These are phyloP conservation scores for Aspergillus cejpii DNA, from an alignment of 2,329 filamentous ascomycete genomes.

Conservation along the genomic window DNA sequence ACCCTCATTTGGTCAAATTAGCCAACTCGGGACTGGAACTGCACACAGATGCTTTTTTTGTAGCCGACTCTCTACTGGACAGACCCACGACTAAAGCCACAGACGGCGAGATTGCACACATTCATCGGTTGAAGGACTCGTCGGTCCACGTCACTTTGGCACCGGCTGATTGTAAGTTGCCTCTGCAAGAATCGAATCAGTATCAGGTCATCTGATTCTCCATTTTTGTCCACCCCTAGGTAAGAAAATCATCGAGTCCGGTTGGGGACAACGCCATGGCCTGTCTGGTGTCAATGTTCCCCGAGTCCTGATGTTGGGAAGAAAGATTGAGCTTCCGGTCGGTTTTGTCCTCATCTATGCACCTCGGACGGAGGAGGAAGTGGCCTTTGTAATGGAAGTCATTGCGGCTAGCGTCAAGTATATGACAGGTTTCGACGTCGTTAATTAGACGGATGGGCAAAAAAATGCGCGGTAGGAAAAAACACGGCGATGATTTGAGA, in stretches of 20 bases:
- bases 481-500: not conserved
- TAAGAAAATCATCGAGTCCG: conserved; percentile 61
- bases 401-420: conserved; percentile 30
- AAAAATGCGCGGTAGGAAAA: not conserved
- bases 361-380: conserved; percentile 28
- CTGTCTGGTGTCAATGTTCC: conserved; percentile 52
- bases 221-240: conserved; percentile 14
- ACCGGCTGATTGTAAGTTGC: conserved; percentile 59
- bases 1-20: conserved; percentile 25
- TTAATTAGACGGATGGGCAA: conserved; percentile 7
- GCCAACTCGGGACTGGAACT: conserved; percentile 21
- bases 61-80: conserved; percentile 18
- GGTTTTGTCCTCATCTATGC: conserved; percentile 34
- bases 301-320: conserved; percentile 47
- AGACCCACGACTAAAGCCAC: conserved; percentile 15
- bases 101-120: conserved; percentile 70
- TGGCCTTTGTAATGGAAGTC: conserved; percentile 28
- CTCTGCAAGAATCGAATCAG: not conserved
- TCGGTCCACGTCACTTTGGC: conserved; percentile 73
- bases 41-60: conserved; percentile 24
- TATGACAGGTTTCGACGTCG: conserved; percentile 23
- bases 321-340: conserved; percentile 13
- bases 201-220: too few species aligned
- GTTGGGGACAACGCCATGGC: conserved; percentile 67
- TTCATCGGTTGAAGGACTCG: conserved; percentile 63